Evolutionary conservation across 2,329 filamentous ascomycete genomes (phyloP).

Genomic region (Trichoderma hamatum): DNA sequence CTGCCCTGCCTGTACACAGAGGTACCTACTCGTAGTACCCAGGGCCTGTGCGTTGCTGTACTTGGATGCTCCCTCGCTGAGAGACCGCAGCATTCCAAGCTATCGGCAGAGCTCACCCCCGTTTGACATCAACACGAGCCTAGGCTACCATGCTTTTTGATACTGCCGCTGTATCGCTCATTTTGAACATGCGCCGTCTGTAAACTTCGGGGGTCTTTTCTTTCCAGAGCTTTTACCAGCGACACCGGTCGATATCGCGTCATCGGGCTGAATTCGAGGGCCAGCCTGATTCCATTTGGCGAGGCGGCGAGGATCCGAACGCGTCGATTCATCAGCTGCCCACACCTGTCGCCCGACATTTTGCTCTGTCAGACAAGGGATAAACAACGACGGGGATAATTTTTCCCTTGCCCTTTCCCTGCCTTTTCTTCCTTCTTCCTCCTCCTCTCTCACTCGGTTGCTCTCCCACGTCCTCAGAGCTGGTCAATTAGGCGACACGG

Average conservation of each 20-base stretch:
- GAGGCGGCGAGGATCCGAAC: constrained; percentile 16
- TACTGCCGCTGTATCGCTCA: constrained; percentile 18
- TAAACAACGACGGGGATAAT: constrained; percentile 20
- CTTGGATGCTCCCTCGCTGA: neutral
- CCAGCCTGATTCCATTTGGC: constrained; percentile 12
- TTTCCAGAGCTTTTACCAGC: neutral
- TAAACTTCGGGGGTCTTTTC: neutral
- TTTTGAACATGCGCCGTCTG: constrained; percentile 23
- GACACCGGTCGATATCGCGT: constrained; percentile 9
- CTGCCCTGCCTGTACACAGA: constrained; percentile 1
- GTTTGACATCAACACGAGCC: constrained; percentile 19
- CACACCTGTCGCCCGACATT: constrained; percentile 19
- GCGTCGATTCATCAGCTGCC: constrained; percentile 23
- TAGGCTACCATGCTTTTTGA: constrained; percentile 24
- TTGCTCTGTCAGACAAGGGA: constrained; percentile 22
- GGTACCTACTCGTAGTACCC: no score
- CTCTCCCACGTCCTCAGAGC: neutral
- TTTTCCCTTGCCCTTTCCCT: neutral
- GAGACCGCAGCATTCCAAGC: constrained; percentile 3
- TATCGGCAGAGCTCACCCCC: constrained; percentile 11
- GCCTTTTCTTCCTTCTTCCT: neutral
- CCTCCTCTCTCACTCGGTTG: constrained; percentile 1
- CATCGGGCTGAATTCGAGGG: constrained; percentile 8
- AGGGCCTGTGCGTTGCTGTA: neutral
- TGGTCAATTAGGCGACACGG: constrained; percentile 15